Percentiles rank a stretch among this genome's conserved stretches.
Conservation (phyloP, 257 asterid species). For the Craterostigma plantagineum region DNA sequence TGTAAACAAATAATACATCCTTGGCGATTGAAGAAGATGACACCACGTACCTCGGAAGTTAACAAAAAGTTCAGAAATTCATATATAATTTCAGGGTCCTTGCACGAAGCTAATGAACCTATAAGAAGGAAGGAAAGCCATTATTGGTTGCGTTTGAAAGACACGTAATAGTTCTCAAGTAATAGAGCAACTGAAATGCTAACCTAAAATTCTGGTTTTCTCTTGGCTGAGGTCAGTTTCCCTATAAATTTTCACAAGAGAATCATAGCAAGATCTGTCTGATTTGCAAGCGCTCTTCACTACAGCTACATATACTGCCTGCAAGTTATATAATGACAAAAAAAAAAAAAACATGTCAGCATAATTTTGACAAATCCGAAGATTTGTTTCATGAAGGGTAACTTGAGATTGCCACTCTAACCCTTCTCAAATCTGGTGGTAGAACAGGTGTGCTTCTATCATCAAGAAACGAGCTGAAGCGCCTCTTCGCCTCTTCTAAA, state of each 20-base stretch:
- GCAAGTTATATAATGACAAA: constrained; percentile 10
- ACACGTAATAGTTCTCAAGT: neutral
- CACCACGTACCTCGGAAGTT: constrained; percentile 44
- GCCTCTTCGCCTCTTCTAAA: constrained; percentile 53
- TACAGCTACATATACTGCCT: constrained; percentile 82
- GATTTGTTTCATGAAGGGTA: constrained; percentile 6
- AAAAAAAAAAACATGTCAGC: constrained; percentile 12
- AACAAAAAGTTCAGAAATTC: constrained; percentile 68
- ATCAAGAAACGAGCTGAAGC: constrained; percentile 48
- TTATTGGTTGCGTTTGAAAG: constrained; percentile 11
- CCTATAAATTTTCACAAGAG: constrained; percentile 59
- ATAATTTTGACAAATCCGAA: constrained; percentile 4
- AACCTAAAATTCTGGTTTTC: constrained; percentile 80
- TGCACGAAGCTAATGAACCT: constrained; percentile 60
- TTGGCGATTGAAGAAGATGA: constrained; percentile 1
- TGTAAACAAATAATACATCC: constrained; percentile 1
- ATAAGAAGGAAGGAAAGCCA: constrained; percentile 10
- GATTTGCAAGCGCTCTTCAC: constrained; percentile 44
- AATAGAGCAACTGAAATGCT: constrained; percentile 3
- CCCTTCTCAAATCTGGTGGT: constrained; percentile 95
- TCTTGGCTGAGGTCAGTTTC: constrained; percentile 97
- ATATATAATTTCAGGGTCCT: constrained; percentile 52
- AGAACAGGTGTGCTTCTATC: constrained; percentile 56
- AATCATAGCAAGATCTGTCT: constrained; percentile 57
- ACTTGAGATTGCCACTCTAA: constrained; percentile 11